A percentile compares a stretch with the other conserved stretches of the same genome.
Conservation (phyloP, 331 rosid species). For the Acacia concinna region DNA sequence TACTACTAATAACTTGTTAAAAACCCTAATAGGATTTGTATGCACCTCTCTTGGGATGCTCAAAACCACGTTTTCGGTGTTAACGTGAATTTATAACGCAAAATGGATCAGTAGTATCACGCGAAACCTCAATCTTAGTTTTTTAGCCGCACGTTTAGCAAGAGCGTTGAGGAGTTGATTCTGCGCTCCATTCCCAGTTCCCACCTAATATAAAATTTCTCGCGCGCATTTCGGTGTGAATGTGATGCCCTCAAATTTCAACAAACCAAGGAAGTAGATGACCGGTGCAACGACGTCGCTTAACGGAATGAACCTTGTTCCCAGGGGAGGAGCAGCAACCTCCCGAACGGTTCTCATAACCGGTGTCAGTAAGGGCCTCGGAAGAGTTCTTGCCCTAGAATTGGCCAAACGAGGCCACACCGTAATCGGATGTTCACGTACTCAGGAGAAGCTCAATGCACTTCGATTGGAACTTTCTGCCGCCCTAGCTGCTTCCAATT, state of each 20-base stretch:
- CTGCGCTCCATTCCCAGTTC: background rate
- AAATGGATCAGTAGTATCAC: background rate
- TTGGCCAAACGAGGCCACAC: slow-evolving; percentile 68
- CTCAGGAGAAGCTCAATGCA: slow-evolving; percentile 58
- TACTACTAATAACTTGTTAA: no score
- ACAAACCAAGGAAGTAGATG: background rate
- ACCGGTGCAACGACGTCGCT: background rate
- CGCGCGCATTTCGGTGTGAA: background rate
- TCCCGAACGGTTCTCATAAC: slow-evolving; percentile 61
- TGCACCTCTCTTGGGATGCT: background rate
- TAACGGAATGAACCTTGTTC: background rate
- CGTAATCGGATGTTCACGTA: slow-evolving; percentile 72
- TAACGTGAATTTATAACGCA: background rate
- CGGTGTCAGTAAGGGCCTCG: slow-evolving; percentile 72
- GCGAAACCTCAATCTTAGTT: background rate
- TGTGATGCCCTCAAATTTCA: background rate
- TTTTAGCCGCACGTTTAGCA: background rate
- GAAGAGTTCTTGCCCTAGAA: slow-evolving; percentile 72
- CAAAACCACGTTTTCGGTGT: background rate
- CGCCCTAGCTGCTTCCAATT: background rate
- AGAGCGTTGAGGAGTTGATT: background rate
- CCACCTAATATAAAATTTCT: background rate
- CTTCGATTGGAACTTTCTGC: slow-evolving; percentile 51
- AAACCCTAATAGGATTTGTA: no score
- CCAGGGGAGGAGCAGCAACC: background rate